Percentiles rank a stretch among this genome's conserved stretches.
These are phyloP conservation scores for Pseudogymnoascus sp. DNA, from an alignment of 2,329 filamentous ascomycete species.

Conservation along the genomic window DNA sequence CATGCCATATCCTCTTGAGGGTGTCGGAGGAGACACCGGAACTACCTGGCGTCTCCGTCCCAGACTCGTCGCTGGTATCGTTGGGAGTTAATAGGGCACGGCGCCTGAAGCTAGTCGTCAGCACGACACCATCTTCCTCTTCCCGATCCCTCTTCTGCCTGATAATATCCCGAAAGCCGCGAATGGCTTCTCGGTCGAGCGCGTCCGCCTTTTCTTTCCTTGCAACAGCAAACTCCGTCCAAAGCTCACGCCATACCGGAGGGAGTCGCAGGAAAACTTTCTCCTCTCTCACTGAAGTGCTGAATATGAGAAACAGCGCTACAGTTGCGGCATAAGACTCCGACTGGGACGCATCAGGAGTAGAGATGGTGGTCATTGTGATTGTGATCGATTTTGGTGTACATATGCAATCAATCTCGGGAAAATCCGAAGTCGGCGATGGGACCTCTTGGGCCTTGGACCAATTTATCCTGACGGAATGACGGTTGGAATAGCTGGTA, in stretches of 20 bases:
- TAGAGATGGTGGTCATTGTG: conserved; percentile 66
- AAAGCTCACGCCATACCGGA: conserved; percentile 73
- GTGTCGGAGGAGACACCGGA: conserved; percentile 27
- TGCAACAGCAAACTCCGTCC: conserved; percentile 64
- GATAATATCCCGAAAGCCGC: conserved; percentile 60
- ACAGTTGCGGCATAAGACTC: conserved; percentile 77
- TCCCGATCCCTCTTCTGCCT: conserved; percentile 60
- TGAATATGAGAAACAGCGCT: conserved; percentile 73
- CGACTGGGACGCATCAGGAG: conserved; percentile 69
- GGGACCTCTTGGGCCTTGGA: conserved; percentile 57
- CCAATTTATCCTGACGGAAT: conserved; percentile 69
- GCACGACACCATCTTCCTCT: conserved; percentile 63
- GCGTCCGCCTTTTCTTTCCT: conserved; percentile 64
- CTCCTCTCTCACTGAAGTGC: conserved; percentile 70
- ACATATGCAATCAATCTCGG: conserved; percentile 26
- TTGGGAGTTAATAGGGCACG: conserved; percentile 39
- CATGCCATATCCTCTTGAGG: conserved; percentile 50
- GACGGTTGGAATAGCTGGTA: conserved; percentile 65
- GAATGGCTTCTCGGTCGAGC: conserved; percentile 59
- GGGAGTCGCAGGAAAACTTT: conserved; percentile 75
- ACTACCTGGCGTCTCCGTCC: conserved; percentile 29
- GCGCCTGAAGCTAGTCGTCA: conserved; percentile 67
- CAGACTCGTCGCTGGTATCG: conserved; percentile 41
- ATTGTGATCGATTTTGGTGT: conserved; percentile 49
- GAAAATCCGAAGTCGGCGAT: conserved; percentile 28